Conservation (phyloP, 2,329 filamentous ascomycete genomes). For the Dactylonectria estremocensis region DNA sequence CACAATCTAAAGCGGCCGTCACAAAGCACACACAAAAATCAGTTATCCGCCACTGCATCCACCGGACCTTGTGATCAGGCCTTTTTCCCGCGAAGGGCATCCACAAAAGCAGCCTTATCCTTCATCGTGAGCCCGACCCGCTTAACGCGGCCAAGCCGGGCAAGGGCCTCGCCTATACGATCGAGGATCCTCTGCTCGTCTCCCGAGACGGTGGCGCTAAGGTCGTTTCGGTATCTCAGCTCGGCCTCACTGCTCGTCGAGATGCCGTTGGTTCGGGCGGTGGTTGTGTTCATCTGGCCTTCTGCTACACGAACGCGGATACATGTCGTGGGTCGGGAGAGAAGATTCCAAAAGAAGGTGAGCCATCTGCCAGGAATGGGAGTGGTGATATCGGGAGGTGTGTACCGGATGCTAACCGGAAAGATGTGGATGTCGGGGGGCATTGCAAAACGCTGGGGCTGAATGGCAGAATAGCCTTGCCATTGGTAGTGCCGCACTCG, state of each 20-base stretch:
- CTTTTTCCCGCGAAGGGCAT: slow-evolving; percentile 70
- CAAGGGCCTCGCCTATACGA: slow-evolving; percentile 85
- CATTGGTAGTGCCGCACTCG: slow-evolving; percentile 95
- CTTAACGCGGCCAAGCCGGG: slow-evolving; percentile 90
- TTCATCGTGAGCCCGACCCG: slow-evolving; percentile 86
- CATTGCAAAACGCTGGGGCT: slow-evolving; percentile 82
- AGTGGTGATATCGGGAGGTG: slow-evolving; percentile 90
- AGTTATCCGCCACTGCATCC: neutral
- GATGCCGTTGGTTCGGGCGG: slow-evolving; percentile 54
- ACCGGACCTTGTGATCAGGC: slow-evolving; percentile 40
- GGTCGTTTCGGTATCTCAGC: slow-evolving; percentile 47
- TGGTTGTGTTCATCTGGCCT: slow-evolving; percentile 70
- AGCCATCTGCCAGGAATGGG: slow-evolving; percentile 83
- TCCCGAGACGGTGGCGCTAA: slow-evolving; percentile 55
- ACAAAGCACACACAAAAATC: neutral
- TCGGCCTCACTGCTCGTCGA: slow-evolving; percentile 48
- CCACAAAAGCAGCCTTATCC: slow-evolving; percentile 88
- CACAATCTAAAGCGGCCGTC: slow-evolving; percentile 18
- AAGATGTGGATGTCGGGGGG: slow-evolving; percentile 83
- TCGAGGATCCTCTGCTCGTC: slow-evolving; percentile 83
- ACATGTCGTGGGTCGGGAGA: slow-evolving; percentile 87
- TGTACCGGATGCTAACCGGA: slow-evolving; percentile 91
- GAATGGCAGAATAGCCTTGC: slow-evolving; percentile 88
- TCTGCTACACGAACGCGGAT: slow-evolving; percentile 94
- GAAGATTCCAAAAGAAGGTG: slow-evolving; percentile 87